Evolutionary conservation across 1,139 yeast genomes (phyloP).

Genomic region (Suhomyces anneliseae): DNA sequence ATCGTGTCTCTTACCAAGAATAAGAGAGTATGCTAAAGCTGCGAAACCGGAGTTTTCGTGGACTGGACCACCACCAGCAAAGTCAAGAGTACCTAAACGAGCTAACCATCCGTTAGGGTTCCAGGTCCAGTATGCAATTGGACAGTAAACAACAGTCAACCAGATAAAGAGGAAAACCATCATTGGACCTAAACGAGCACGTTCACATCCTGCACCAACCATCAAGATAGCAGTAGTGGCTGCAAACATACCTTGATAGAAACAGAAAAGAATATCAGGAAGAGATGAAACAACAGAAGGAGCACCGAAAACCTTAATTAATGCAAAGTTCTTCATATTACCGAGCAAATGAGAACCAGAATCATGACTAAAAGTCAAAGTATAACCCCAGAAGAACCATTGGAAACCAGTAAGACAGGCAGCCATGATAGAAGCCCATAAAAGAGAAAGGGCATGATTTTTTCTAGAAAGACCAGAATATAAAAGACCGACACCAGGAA

Average conservation of each 20-base stretch:
- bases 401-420: slow-evolving; percentile 79
- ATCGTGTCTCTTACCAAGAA: slow-evolving; percentile 90
- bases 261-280: slow-evolving; percentile 85
- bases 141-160: slow-evolving; percentile 96
- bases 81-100: slow-evolving; percentile 81
- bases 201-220: slow-evolving; percentile 97
- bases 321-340: slow-evolving; percentile 72
- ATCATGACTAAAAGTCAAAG: slow-evolving; percentile 72
- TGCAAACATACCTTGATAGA: slow-evolving; percentile 96
- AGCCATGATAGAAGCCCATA: slow-evolving; percentile 95
- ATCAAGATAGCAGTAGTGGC: slow-evolving; percentile 86
- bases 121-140: slow-evolving; percentile 97
- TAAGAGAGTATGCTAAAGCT: slow-evolving; percentile 87
- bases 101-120: slow-evolving; percentile 88
- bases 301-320: slow-evolving; percentile 80
- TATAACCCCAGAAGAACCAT: slow-evolving; percentile 98
- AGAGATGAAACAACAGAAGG: slow-evolving; percentile 65
- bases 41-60: slow-evolving; percentile 94
- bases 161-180: slow-evolving; percentile 89
- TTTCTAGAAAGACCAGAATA: slow-evolving; percentile 91
- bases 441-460: slow-evolving; percentile 83
- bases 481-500: slow-evolving; percentile 88
- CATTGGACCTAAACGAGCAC: slow-evolving; percentile 96
- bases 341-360: slow-evolving; percentile 74
- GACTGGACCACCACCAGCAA: slow-evolving; percentile 98